Percentiles rank a stretch among this genome's conserved stretches.
phyloP scores from a whole-genome alignment of 2,329 filamentous ascomycete genomes.

The Madurella mycetomatis region DNA sequence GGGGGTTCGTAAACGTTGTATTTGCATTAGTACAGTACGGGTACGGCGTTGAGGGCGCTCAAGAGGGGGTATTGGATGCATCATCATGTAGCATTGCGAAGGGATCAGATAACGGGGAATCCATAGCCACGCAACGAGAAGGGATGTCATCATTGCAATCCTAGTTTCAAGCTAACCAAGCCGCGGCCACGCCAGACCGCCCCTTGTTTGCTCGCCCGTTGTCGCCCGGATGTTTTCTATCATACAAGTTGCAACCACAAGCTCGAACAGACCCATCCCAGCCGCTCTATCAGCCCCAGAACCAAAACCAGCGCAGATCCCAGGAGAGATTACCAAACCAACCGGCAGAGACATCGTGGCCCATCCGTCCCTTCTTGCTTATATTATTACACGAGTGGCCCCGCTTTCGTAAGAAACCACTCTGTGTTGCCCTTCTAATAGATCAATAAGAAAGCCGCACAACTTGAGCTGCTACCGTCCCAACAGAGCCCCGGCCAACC shows the following conservation, averaged over 20 bases:
- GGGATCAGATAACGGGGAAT: not conserved
- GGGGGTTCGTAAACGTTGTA: not conserved
- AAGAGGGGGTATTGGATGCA: no score
- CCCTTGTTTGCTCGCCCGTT: conserved; percentile 3
- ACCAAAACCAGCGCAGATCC: not conserved
- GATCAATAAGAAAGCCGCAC: no score
- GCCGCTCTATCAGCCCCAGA: not conserved
- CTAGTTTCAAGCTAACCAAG: not conserved
- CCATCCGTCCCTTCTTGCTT: not conserved
- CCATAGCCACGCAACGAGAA: not conserved
- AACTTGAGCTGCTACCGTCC: no score
- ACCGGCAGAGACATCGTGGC: not conserved
- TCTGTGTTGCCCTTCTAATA: no score
- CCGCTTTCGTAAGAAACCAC: no score
- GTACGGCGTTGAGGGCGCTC: no score
- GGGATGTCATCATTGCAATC: conserved; percentile 3
- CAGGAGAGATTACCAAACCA: not conserved
- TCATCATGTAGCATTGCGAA: not conserved
- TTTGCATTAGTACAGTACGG: no score
- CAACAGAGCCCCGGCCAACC: no score
- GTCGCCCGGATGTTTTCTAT: not conserved
- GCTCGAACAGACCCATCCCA: not conserved
- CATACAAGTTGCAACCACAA: conserved; percentile 4
- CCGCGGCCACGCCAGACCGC: conserved; percentile 7
- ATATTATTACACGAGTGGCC: no score